phyloP scores from a whole-genome alignment of 1,139 yeast genomes.

The Geotrichum fermentans region DNA sequence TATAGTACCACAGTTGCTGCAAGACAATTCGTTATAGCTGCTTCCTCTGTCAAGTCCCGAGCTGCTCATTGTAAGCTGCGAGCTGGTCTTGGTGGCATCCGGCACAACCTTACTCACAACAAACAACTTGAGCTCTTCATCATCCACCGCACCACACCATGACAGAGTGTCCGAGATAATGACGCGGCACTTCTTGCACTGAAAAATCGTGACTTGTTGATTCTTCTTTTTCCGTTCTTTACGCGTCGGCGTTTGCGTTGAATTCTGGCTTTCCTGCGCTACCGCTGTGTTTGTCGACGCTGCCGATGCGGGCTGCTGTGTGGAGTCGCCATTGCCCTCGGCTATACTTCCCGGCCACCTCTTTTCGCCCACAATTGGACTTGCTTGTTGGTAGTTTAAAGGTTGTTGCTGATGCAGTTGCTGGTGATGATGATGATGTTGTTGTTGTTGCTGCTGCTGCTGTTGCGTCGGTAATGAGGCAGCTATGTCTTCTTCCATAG shows the following conservation, averaged over 20 bases:
- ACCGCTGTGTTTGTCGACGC: background rate
- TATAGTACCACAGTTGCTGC: constrained; percentile 5
- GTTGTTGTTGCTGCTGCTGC: background rate
- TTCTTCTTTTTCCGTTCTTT: background rate
- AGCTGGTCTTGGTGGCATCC: constrained; percentile 5
- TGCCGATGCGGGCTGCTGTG: background rate
- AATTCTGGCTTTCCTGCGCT: background rate
- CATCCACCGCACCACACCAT: constrained; percentile 14
- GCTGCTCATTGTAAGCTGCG: background rate
- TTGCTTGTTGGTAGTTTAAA: too few relatives aligned
- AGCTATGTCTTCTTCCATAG: too few relatives aligned
- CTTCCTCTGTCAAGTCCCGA: constrained; percentile 14
- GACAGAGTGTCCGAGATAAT: constrained; percentile 16
- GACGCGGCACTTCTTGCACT: constrained; percentile 15
- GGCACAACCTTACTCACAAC: constrained; percentile 15
- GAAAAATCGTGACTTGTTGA: constrained; percentile 13
- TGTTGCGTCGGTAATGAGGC: background rate
- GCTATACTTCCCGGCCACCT: too few relatives aligned
- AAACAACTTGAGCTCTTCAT: constrained; percentile 14
- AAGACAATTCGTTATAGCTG: constrained; percentile 8
- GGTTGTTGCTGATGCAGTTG: too few relatives aligned
- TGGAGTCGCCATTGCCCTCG: too few relatives aligned
- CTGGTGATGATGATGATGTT: background rate
- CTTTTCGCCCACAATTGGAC: too few relatives aligned
- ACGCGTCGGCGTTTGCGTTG: too few relatives aligned